A percentile compares a stretch with the other conserved stretches of the same genome.
phyloP scores from a whole-genome alignment of 306 rosid species.

The Herpetospermum pedunculosum region DNA sequence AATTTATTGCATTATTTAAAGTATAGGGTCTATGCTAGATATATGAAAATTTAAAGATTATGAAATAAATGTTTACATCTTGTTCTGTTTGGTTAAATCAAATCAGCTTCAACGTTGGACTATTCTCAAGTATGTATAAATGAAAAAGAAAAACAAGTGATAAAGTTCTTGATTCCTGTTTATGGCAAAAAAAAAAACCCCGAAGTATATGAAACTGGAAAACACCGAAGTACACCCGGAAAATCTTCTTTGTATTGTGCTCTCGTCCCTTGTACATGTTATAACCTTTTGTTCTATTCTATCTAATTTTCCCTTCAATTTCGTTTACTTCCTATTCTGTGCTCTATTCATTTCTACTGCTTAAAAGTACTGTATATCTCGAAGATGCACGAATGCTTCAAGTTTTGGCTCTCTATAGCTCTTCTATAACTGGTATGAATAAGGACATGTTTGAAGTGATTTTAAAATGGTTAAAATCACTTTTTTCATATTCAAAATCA shows the following conservation, averaged over 20 bases:
- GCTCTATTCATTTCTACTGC: not conserved
- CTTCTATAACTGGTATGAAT: not conserved
- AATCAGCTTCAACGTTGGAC: not conserved
- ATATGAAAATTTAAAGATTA: too few relatives aligned
- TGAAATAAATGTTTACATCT: not conserved
- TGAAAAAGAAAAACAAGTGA: not conserved
- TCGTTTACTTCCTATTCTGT: not conserved
- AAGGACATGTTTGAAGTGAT: too few relatives aligned
- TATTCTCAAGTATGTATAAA: not conserved
- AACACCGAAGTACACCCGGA: too few relatives aligned
- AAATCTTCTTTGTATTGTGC: too few relatives aligned
- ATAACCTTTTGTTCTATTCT: not conserved
- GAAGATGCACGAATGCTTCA: not conserved
- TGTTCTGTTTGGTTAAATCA: not conserved
- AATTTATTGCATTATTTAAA: not conserved
- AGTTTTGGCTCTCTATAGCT: not conserved
- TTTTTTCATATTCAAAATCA: too few relatives aligned
- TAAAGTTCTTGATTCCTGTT: too few relatives aligned
- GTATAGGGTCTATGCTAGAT: too few relatives aligned
- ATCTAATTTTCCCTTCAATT: not conserved
- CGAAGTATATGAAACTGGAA: too few relatives aligned
- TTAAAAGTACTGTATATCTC: not conserved
- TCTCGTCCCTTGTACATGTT: too few relatives aligned
- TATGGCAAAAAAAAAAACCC: too few relatives aligned
- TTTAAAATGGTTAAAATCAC: too few relatives aligned